Base-by-base conservation (phyloP, 2,329 filamentous ascomycete genomes). In the Dothideomycetidae sp. region DNA sequence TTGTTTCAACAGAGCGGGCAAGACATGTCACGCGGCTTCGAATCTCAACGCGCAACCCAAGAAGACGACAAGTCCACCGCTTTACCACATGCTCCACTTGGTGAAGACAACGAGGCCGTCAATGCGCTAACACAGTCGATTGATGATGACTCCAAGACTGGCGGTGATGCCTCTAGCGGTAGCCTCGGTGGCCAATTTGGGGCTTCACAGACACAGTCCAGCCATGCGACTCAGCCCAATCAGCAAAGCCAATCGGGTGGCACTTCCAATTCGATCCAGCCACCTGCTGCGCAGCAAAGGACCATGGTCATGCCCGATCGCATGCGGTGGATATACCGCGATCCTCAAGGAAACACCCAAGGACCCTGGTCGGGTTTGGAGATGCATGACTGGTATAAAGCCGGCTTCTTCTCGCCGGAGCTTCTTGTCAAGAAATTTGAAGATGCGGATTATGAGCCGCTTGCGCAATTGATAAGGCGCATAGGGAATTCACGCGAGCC, bases 341-440 rank as follows among this genome's bases (percentile, higher is more conserved):
- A 98, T 54, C 90, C 90, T 4, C 83, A 93, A 54, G 85, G 85
- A 14, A 80, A 83, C 44, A 78, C 84, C 4, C 90, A 98, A 54
- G 90, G 90, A 0, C 90, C 90, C 0, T 98, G 90, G 61, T 94
- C 85, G 28, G 90, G 90, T 1, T 64, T 98, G 34, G 90, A 98
- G 59, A 98, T 98, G 90, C 92, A 98, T 49, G 92, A 98, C 51
- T 98, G 90, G 90, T 98, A 96, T 62, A 96, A 96, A 57, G 88
- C 86, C 26, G 86, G 88, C 31, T 98, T 96, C 63, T 98, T 98
- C 60, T 93, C 84, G 0, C 78, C 88, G 0, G 88, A 98, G 50
- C 68, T 98, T 13, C 75, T 92, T 30, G 90, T 98, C 19, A 94
- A 92, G 64, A 93, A 93, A 56, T 68, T 88, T 4, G 90, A 98